Conservation (phyloP, 495 filamentous ascomycete species). For the Penicillium diatomitis region DNA sequence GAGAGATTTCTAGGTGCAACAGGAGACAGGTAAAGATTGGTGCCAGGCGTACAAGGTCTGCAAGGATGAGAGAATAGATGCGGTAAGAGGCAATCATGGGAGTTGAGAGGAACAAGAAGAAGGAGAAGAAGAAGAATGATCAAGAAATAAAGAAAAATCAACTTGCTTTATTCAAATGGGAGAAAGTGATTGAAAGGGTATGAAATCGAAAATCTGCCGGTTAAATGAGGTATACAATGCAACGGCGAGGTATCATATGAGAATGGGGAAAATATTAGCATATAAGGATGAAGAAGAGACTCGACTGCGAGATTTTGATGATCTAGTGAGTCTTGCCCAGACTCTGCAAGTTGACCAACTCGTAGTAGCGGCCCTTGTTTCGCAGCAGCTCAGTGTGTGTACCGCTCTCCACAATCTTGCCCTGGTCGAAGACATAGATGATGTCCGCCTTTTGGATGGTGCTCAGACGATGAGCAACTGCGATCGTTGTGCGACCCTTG, state of each 20-base stretch:
- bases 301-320: neutral
- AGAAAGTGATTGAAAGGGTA: neutral
- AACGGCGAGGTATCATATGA: neutral
- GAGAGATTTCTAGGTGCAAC: too few species aligned
- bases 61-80: neutral
- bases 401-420: slow-evolving; percentile 63
- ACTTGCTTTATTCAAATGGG: neutral
- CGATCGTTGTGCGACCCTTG: slow-evolving; percentile 66
- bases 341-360: slow-evolving; percentile 73
- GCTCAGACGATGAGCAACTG: slow-evolving; percentile 67
- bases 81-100: neutral
- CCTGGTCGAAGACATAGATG: slow-evolving; percentile 77
- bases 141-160: neutral
- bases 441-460: slow-evolving; percentile 78
- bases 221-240: neutral
- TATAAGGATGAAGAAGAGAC: neutral
- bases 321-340: slow-evolving; percentile 48
- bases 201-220: neutral
- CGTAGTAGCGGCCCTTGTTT: slow-evolving; percentile 61
- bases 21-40: too few species aligned
- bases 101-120: neutral
- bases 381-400: slow-evolving; percentile 60
- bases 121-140: neutral
- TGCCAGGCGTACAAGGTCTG: too few species aligned
- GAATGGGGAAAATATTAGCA: neutral